Percentiles rank a stretch among this genome's conserved stretches.
Conservation (phyloP, 208 protist genomes). For the Acanthamoeba pearcei region DNA sequence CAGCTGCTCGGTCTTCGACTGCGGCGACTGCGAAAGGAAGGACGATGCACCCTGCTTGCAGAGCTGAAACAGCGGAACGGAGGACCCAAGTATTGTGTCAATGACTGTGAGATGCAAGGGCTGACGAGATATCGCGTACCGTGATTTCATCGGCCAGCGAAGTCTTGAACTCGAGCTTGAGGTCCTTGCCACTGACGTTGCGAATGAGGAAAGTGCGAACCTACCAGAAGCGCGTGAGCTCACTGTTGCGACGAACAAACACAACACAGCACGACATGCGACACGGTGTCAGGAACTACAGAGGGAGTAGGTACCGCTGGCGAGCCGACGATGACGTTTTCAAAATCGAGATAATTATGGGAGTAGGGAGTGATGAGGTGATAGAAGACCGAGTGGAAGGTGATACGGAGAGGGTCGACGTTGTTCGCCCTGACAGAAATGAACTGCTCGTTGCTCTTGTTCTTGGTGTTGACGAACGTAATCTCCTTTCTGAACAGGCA, state of each 20-base stretch:
- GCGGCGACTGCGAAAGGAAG: constrained; percentile 22
- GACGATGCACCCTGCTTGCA: constrained; percentile 60
- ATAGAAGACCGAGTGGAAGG: constrained; percentile 86
- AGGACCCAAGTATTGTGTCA: background rate
- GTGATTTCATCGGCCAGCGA: constrained; percentile 78
- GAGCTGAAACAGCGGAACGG: background rate
- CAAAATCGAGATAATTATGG: constrained; percentile 79
- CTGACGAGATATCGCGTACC: background rate
- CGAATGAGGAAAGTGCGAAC: constrained; percentile 80
- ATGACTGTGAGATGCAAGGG: too few species aligned
- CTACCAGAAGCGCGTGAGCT: background rate
- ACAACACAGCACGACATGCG: background rate
- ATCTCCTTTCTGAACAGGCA: constrained; percentile 81
- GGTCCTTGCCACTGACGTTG: constrained; percentile 74
- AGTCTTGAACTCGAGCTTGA: constrained; percentile 75
- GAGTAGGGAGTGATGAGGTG: constrained; percentile 75
- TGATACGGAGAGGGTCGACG: constrained; percentile 83
- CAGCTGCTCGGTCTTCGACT: constrained; percentile 71
- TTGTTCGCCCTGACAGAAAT: constrained; percentile 84
- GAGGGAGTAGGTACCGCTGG: constrained; percentile 35
- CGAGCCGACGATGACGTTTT: constrained; percentile 79
- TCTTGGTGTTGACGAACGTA: constrained; percentile 82
- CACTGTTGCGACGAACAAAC: background rate
- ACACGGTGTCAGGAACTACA: background rate
- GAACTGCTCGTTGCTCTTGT: constrained; percentile 79